A percentile compares a stretch with the other conserved stretches of the same genome.
Evolutionary conservation across 169 alveolate species (phyloP).

Genomic region (Cryptosporidium andersoni): DNA sequence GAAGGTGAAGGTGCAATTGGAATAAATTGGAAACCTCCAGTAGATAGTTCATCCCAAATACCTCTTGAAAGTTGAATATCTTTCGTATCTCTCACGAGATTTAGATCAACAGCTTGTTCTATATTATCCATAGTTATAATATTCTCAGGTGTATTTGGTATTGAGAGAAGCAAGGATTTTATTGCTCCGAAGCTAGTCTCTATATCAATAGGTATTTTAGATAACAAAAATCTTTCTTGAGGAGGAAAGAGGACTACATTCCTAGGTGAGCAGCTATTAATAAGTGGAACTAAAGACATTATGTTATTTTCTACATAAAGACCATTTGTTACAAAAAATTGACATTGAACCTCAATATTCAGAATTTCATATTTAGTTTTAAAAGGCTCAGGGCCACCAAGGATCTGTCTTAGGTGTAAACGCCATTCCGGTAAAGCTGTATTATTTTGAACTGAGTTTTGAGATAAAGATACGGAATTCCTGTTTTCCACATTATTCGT

Average conservation of each 20-base stretch:
- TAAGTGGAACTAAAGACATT: conserved; percentile 37
- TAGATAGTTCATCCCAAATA: conserved; percentile 55
- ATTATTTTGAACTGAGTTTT: background rate
- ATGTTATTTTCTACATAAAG: conserved; percentile 22
- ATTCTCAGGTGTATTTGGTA: conserved; percentile 42
- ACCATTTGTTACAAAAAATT: conserved; percentile 9
- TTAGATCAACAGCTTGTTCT: conserved; percentile 10
- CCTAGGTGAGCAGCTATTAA: conserved; percentile 24
- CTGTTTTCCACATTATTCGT: background rate
- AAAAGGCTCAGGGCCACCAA: conserved; percentile 62
- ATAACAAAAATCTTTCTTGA: background rate
- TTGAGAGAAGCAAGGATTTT: conserved; percentile 23
- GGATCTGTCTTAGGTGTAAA: conserved; percentile 37
- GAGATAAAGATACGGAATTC: background rate
- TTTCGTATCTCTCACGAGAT: background rate
- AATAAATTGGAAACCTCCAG: conserved; percentile 49
- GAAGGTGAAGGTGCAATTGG: conserved; percentile 50
- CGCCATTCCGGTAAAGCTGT: conserved; percentile 57
- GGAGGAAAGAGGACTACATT: conserved; percentile 23
- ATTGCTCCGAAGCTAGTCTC: no score
- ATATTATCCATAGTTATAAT: conserved; percentile 9
- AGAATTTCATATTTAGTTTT: conserved; percentile 23
- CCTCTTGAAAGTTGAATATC: conserved; percentile 23
- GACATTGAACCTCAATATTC: conserved; percentile 39
- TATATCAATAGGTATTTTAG: no score